Base-by-base conservation (phyloP, 345 rosid genomes). In the Acer campestre region DNA sequence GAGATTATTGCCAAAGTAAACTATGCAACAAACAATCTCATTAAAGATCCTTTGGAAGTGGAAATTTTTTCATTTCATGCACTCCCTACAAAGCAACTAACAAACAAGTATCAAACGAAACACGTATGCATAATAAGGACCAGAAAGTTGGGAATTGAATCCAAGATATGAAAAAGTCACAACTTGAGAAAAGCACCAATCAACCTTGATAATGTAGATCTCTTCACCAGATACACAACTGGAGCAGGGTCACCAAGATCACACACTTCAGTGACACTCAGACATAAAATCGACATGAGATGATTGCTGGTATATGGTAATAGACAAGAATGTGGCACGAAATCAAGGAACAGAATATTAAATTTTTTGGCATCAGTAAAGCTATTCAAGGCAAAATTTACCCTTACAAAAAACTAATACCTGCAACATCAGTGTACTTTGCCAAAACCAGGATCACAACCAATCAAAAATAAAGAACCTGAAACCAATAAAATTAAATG, bases 401-500 rank as follows among this genome's bases (percentile, higher is more conserved):
- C 56, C 40, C 72, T 38, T 44, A 13, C 3, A 56, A 46, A 40
- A 66, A 61, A 61, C 5, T 4, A 27, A 13, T 75, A 93, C 99
- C 92, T 95, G 99, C 85, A 95, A 86, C 71, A 95, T 78, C 71
- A 95, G 79, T 25, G 98, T 95, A 77, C 99, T 95, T 95, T 95
- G 80, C 99, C 98, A 80, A 93, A 90, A 75, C 99, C 97, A 62
- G 97, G 99, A 79, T 95, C 97, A 74, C 99, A 97, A 74, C 98
- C 94, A 75, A 93, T 79, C 86, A 95, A 85, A 82, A 95, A 86
- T 85, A 95, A 70, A 49, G 98, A 95, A 74, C 98, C 98, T 93
- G 78, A 55, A 83, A 80, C 78, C 31, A 56, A 61, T 31, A 49
- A 62, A 76, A 38, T 58, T 40, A 59, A n/a, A 59, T 68, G 10